Evolutionary conservation across 1,284 basidiomycete genomes (phyloP).

Genomic region (Puccinia hordei): DNA sequence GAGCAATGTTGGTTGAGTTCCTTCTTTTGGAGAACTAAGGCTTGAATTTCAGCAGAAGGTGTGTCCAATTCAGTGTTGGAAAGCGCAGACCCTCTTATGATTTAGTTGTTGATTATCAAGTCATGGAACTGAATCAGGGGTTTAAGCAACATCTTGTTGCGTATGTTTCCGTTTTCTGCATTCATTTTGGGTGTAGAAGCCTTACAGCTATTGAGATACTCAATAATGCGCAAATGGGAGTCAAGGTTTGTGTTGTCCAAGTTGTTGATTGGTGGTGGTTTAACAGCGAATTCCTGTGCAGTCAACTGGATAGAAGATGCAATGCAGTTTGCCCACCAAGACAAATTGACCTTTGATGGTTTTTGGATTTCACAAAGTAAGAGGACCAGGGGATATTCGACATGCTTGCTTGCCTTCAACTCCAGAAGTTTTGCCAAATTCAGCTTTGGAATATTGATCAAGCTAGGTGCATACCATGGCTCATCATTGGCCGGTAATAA

Average conservation of each 20-base stretch:
- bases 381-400: conserved; percentile 4
- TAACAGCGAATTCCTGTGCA: not conserved
- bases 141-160: not conserved
- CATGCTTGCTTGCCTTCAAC: conserved; percentile 12
- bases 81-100: conserved; percentile 5
- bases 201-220: conserved; percentile 6
- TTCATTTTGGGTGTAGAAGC: not conserved
- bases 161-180: not conserved
- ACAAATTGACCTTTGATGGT: not conserved
- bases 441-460: conserved; percentile 3
- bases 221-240: not conserved
- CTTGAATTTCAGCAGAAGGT: conserved; percentile 9
- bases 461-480: not conserved
- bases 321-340: conserved; percentile 14
- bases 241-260: not conserved
- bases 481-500: not conserved
- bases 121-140: conserved; percentile 2
- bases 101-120: conserved; percentile 6
- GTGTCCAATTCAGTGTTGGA: not conserved
- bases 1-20: not conserved
- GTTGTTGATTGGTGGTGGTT: not conserved
- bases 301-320: conserved; percentile 22
- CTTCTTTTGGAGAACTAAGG: conserved; percentile 13
- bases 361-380: conserved; percentile 20
- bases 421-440: not conserved